Evolutionary conservation across 2,329 filamentous ascomycete genomes (phyloP).

Genomic region (Neofusicoccum parvum): DNA sequence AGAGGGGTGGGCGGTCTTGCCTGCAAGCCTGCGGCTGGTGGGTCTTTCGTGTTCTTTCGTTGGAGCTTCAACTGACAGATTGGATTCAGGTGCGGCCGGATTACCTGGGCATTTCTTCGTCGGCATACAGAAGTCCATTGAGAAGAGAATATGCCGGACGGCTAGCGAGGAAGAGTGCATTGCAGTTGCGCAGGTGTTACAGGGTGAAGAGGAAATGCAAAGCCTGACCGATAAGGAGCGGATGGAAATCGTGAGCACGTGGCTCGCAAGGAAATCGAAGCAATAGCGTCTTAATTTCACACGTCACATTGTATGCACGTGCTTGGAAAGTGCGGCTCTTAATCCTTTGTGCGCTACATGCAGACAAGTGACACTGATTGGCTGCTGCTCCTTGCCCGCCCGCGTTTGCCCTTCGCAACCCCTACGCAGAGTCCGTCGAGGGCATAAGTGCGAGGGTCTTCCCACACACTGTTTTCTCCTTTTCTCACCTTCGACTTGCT

Average conservation of each 20-base stretch:
- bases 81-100: not conserved
- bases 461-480: not conserved
- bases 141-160: not conserved
- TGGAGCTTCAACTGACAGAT: not conserved
- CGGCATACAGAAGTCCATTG: not conserved
- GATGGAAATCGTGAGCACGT: not conserved
- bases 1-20: constrained; percentile 31
- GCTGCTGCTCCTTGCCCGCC: no score
- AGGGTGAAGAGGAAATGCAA: not conserved
- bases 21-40: constrained; percentile 25
- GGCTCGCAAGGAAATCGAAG: not conserved
- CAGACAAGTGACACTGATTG: no score
- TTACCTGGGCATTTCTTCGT: not conserved
- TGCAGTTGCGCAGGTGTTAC: not conserved
- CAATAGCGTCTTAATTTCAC: not conserved
- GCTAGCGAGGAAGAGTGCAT: not conserved
- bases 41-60: not conserved
- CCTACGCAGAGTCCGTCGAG: no score
- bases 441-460: not conserved
- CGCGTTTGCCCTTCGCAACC: not conserved
- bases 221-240: not conserved
- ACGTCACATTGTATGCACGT: no score
- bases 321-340: no score
- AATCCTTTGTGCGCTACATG: no score
- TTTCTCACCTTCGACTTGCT: not conserved